These are phyloP conservation scores for Solanum hybrid DNA, from an alignment of 305 asterid species.

Conservation along the genomic window DNA sequence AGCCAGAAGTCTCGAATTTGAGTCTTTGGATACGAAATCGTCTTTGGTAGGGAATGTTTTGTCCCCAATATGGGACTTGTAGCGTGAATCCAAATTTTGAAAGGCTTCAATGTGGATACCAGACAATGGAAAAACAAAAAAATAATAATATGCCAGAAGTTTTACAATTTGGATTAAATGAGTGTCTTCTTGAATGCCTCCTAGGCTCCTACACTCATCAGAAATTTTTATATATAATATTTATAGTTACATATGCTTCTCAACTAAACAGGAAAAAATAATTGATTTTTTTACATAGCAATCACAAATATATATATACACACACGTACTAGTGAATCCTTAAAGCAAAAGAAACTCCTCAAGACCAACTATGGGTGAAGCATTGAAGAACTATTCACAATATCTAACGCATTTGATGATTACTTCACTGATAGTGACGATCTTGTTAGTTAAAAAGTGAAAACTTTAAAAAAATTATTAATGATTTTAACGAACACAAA, in stretches of 20 bases:
- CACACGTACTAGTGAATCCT: background rate
- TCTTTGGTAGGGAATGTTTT: too few relatives aligned
- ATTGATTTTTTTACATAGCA: background rate
- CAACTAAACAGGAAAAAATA: background rate
- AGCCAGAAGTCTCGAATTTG: too few relatives aligned
- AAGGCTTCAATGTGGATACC: background rate
- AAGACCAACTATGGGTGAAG: background rate
- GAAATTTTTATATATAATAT: background rate
- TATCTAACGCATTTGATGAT: background rate
- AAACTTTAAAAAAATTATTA: background rate
- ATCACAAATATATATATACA: too few relatives aligned
- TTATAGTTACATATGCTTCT: background rate
- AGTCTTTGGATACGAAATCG: fast-evolving
- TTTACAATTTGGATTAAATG: too few relatives aligned
- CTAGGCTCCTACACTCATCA: background rate
- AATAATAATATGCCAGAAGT: background rate
- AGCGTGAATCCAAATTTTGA: background rate
- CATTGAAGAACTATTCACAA: background rate
- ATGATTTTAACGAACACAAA: background rate
- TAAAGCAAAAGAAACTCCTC: background rate
- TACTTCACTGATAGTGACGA: background rate
- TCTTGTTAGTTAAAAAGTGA: too few relatives aligned
- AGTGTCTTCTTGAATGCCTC: background rate
- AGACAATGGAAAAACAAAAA: too few relatives aligned
- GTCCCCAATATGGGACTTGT: background rate